Base-by-base conservation (phyloP, 768 basidiomycete species). In the Boletus vermiculosoides region DNA sequence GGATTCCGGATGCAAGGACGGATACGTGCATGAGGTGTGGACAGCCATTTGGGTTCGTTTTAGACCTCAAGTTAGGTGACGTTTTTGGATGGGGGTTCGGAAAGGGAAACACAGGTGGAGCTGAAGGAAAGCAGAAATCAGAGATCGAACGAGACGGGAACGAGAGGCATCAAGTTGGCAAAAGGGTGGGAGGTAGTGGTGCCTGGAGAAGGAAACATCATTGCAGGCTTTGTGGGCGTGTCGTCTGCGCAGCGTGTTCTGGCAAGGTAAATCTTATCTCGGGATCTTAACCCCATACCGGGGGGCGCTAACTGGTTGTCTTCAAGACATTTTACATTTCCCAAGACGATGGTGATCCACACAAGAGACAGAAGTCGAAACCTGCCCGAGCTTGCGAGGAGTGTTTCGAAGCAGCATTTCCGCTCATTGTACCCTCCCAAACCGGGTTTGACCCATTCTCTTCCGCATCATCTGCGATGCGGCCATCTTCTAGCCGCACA, bases 1-100 rank as follows among this genome's bases (percentile, higher is more conserved):
- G 94, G 94, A 86, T 95, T 31, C 92, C 94, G 0, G 92, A 97
- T 66, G 82, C 84, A 57, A 90, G 82, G 70, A 87, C 90, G n/a
- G 81, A 83, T 52, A 77, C 80, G 22, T 97, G 94, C 68, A 94
- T 93, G 92, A 78, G 89, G 11, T 97, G 94, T 65, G 84, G 84
- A 6, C 75, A 81, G 41, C 67, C 80, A 45, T 95, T 94, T 71
- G 87, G 88, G 8, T 89, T 71, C 41, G 71, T 56, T 34, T 56
- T 70, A 22, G 69, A 70, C 47, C 23, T 70, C 40, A 63, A 48
- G 41, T 36, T 71, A n/a, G 56, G 52, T 16, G 67, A 69, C 8
- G 60, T 70, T 28, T 70, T 70, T 22, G 66, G 66, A 2, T 71
- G 69, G 68, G 65, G 68, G 1, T 58, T 60, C 9, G 57, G 58